Percentiles rank a stretch among this genome's conserved stretches.
Conservation (phyloP, 306 rosid genomes). For the Prunus kanzakura region DNA sequence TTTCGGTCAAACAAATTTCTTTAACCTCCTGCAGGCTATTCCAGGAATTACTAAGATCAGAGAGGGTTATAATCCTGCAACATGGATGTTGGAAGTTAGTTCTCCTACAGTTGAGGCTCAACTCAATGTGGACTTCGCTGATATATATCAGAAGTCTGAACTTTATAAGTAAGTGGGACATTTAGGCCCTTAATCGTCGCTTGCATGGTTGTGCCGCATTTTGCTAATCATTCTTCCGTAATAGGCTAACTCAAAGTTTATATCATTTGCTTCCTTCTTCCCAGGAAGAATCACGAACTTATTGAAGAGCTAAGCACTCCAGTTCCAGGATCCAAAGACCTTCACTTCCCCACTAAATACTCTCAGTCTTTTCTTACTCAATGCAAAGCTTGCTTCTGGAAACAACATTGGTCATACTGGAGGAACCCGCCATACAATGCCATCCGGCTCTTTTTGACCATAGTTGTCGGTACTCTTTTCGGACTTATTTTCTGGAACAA, state of each 20-base stretch:
- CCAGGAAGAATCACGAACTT: slow-evolving; percentile 25
- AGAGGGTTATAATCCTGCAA: slow-evolving; percentile 7
- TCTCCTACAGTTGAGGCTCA: slow-evolving; percentile 1
- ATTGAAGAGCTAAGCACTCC: slow-evolving; percentile 23
- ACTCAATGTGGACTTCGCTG: not conserved
- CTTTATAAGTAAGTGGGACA: slow-evolving; percentile 5
- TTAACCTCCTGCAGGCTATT: not conserved
- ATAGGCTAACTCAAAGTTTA: not conserved
- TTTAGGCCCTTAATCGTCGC: not conserved
- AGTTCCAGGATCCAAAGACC: slow-evolving; percentile 24
- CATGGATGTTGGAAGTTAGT: slow-evolving; percentile 12
- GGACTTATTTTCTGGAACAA: slow-evolving; percentile 33
- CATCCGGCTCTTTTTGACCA: slow-evolving; percentile 16
- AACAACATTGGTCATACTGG: slow-evolving; percentile 21
- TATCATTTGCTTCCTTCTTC: not conserved
- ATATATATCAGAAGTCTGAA: not conserved
- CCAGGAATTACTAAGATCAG: slow-evolving; percentile 4
- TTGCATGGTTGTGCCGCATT: not conserved
- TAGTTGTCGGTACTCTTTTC: slow-evolving; percentile 17
- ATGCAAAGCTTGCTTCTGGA: slow-evolving; percentile 32
- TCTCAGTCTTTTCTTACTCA: slow-evolving; percentile 23
- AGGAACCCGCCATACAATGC: slow-evolving; percentile 22
- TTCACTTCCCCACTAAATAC: slow-evolving; percentile 28
- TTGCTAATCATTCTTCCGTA: not conserved
- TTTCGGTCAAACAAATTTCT: not conserved